Percentiles rank a stretch among this genome's conserved stretches.
These are phyloP conservation scores for Exophiala mesophila DNA, from an alignment of 2,329 filamentous ascomycete genomes.

Conservation along the genomic window DNA sequence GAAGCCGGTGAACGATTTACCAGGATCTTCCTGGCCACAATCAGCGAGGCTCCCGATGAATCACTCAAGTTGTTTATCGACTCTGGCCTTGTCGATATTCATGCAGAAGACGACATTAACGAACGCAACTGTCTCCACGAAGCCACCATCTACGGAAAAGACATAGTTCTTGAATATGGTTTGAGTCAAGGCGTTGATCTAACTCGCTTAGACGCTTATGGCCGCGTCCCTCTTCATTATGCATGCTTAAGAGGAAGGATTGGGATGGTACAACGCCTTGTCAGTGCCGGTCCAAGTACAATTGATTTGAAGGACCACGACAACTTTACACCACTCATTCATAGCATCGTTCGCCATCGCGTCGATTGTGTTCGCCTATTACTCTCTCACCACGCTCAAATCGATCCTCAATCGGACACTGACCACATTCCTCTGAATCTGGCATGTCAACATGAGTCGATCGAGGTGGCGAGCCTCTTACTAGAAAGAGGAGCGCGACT, in stretches of 20 bases:
- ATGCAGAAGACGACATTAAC: slow-evolving; percentile 95
- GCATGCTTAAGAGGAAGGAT: slow-evolving; percentile 90
- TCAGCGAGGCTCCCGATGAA: slow-evolving; percentile 75
- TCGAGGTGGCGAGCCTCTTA: slow-evolving; percentile 77
- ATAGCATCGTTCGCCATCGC: slow-evolving; percentile 86
- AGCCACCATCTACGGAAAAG: slow-evolving; percentile 87
- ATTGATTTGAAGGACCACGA: slow-evolving; percentile 90
- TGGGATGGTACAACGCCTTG: slow-evolving; percentile 71
- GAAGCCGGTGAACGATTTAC: slow-evolving; percentile 73
- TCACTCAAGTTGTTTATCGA: slow-evolving; percentile 72
- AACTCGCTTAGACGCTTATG: slow-evolving; percentile 83
- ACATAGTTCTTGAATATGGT: slow-evolving; percentile 70
- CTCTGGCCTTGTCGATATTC: slow-evolving; percentile 79
- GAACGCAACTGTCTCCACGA: slow-evolving; percentile 95
- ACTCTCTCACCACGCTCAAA: slow-evolving; percentile 70
- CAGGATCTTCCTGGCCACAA: slow-evolving; percentile 81
- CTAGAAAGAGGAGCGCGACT: slow-evolving; percentile 75
- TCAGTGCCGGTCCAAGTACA: slow-evolving; percentile 65
- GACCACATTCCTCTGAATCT: slow-evolving; percentile 94
- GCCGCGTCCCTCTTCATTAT: slow-evolving; percentile 88
- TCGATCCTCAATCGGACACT: slow-evolving; percentile 78
- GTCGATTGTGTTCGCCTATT: slow-evolving; percentile 74
- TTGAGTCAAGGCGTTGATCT: slow-evolving; percentile 72
- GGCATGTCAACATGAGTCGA: slow-evolving; percentile 87
- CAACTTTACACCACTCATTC: slow-evolving; percentile 93